These are phyloP conservation scores for Magnusiomyces clavatus DNA, from an alignment of 1,139 yeast genomes.

Conservation along the genomic window DNA sequence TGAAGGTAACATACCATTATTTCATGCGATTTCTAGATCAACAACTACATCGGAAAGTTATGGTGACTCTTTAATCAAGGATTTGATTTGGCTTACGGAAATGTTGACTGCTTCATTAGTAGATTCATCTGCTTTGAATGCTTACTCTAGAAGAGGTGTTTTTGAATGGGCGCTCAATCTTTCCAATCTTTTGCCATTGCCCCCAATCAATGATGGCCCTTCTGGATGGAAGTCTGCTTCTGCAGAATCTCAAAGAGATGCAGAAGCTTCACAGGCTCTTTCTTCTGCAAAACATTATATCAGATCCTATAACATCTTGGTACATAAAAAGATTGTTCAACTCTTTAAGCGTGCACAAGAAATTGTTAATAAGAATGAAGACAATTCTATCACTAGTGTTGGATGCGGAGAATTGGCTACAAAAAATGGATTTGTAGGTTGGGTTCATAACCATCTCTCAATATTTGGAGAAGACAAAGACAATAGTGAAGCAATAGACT, in stretches of 20 bases:
- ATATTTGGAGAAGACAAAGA: too few relatives aligned
- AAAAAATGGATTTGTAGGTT: too few relatives aligned
- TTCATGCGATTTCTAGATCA: neutral
- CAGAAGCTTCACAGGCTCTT: slow-evolving; percentile 12
- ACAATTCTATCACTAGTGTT: slow-evolving; percentile 41
- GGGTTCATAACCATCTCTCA: too few relatives aligned
- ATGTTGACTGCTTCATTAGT: slow-evolving; percentile 42
- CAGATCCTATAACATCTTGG: slow-evolving; percentile 13
- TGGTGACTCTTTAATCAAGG: slow-evolving; percentile 37
- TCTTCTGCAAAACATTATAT: slow-evolving; percentile 3
- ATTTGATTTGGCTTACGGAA: slow-evolving; percentile 59
- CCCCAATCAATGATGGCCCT: neutral
- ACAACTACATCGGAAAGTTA: slow-evolving; percentile 7
- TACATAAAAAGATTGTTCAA: slow-evolving; percentile 36
- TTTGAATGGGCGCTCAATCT: slow-evolving; percentile 63
- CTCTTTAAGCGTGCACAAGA: slow-evolving; percentile 46
- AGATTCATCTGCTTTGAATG: slow-evolving; percentile 43
- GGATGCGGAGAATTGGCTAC: slow-evolving; percentile 20
- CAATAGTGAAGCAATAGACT: too few relatives aligned
- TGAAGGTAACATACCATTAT: slow-evolving; percentile 4
- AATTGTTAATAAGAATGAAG: slow-evolving; percentile 22
- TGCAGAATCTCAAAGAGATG: neutral
- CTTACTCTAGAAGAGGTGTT: slow-evolving; percentile 45
- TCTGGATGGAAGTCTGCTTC: neutral
- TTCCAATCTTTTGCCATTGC: slow-evolving; percentile 37